Percentiles rank a stretch among this genome's conserved stretches.
phyloP scores from a whole-genome alignment of 2,329 filamentous ascomycete species.

The Nemania abortiva region DNA sequence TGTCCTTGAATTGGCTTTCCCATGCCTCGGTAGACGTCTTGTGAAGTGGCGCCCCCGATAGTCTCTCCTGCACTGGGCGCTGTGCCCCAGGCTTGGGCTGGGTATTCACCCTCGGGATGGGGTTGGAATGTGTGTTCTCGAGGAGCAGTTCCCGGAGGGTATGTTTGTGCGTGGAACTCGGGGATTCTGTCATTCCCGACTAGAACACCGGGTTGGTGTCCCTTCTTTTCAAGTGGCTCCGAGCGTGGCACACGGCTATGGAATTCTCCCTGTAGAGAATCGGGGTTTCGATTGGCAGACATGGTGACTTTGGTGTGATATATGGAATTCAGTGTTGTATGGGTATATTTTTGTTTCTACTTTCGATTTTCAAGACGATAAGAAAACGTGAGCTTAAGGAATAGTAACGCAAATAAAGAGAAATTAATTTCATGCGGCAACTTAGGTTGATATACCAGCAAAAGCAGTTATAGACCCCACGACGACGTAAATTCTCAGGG shows the following conservation, averaged over 20 bases:
- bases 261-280: conserved; percentile 70
- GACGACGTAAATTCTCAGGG: conserved; percentile 19
- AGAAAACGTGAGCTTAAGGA: not conserved
- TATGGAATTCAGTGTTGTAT: not conserved
- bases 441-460: conserved; percentile 18
- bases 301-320: conserved; percentile 32
- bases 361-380: not conserved
- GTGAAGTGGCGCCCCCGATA: conserved; percentile 59
- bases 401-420: not conserved
- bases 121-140: conserved; percentile 56
- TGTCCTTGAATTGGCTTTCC: conserved; percentile 60
- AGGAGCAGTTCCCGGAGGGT: conserved; percentile 74
- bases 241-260: conserved; percentile 62
- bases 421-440: not conserved
- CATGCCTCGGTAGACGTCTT: conserved; percentile 58
- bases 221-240: conserved; percentile 65
- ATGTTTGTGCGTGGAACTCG: conserved; percentile 72
- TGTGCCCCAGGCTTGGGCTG: conserved; percentile 52
- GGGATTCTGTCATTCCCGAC: conserved; percentile 69
- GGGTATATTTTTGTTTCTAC: not conserved
- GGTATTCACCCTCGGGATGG: conserved; percentile 52
- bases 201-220: conserved; percentile 72
- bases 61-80: conserved; percentile 54
- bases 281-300: conserved; percentile 57
- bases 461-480: not conserved